Base-by-base conservation (phyloP, 805 yeast species). In the Maudiozyma turicensis region DNA sequence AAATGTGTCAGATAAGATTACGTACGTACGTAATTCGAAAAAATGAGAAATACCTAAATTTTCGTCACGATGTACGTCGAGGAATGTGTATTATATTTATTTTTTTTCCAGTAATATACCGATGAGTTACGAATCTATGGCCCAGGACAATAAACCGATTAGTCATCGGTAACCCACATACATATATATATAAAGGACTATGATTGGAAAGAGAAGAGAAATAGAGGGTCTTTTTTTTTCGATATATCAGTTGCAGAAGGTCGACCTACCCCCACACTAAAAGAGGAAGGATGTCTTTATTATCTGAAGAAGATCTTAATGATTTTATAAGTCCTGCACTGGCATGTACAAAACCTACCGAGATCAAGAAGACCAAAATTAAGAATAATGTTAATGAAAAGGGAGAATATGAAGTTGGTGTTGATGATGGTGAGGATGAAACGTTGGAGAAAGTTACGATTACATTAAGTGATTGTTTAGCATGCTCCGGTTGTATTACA, bases 401-500 rank as follows among this genome's bases (percentile, higher is more conserved):
- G 33, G 73, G 75, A 39, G 84, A 86, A 7, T 59, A 80, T 8
- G 90, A 86, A 56, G 89, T 88, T 2, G 78, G 83, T 6, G 74
- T 76, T 43, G 82, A 79, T 51, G 81, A 72, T 3, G 72, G 83
- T 8, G 74, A 76, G 44, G 82, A 79, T 51, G 72, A 74, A 35
- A 69, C 72, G 15, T 70, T 88, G 6, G 75, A 82, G 30, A 81
- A 88, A 47, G 98, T 97, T 0, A 91, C 86, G 54, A 91, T 93
- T 44, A 84, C 93, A 1, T 69, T 93, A 46, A 82, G 89, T 15
- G 99, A 93, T 70, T 93, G 99, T 67, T 71, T 93, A 48, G 99
- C 99, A 0, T 93, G 99, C 62, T 81, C 95, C 8, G 99, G 99
- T 0, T 93, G 99, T 65, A 88, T 93, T 48, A 93, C 99, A 0